A percentile compares a stretch with the other conserved stretches of the same genome.
These are phyloP conservation scores for Austroboletus festivus DNA, from an alignment of 768 basidiomycete genomes.

Conservation along the genomic window DNA sequence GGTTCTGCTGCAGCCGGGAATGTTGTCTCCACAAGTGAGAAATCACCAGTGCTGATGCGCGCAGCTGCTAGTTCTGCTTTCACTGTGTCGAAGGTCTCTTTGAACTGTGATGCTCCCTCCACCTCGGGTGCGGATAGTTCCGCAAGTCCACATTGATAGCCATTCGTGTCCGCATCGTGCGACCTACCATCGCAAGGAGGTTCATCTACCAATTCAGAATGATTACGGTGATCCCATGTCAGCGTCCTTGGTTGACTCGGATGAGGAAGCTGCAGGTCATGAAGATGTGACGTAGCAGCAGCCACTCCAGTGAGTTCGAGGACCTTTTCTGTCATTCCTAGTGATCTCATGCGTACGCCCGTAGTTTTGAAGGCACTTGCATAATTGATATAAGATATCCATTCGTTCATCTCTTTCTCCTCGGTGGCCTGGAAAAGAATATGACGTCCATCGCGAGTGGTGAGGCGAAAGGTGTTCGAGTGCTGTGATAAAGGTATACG, in stretches of 20 bases:
- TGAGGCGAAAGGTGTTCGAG: slow-evolving; percentile 71
- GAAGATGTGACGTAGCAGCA: slow-evolving; percentile 80
- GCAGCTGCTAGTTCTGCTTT: slow-evolving; percentile 77
- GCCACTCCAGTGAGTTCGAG: slow-evolving; percentile 80
- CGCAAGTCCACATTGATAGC: slow-evolving; percentile 7
- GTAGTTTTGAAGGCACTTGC: slow-evolving; percentile 88
- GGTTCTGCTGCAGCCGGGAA: slow-evolving; percentile 25
- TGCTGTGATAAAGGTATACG: slow-evolving; percentile 40
- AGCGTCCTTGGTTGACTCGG: slow-evolving; percentile 22
- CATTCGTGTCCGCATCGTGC: slow-evolving; percentile 28
- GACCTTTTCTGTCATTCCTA: slow-evolving; percentile 64
- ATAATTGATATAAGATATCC: slow-evolving; percentile 93
- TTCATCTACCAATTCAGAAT: slow-evolving; percentile 37
- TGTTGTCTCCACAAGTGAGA: slow-evolving; percentile 8
- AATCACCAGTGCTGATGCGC: slow-evolving; percentile 32
- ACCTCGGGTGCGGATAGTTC: slow-evolving; percentile 50
- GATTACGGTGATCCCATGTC: slow-evolving; percentile 44
- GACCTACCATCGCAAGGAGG: slow-evolving; percentile 25
- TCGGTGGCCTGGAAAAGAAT: slow-evolving; percentile 72
- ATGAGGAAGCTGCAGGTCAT: slow-evolving; percentile 52
- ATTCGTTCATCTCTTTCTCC: slow-evolving; percentile 76
- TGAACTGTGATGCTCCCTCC: slow-evolving; percentile 64
- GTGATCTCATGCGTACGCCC: slow-evolving; percentile 75
- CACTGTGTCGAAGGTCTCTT: slow-evolving; percentile 81
- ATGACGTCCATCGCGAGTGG: slow-evolving; percentile 74